These are phyloP conservation scores for Dactylellina haptotyla DNA, from an alignment of 2,329 filamentous ascomycete species.

Conservation along the genomic window DNA sequence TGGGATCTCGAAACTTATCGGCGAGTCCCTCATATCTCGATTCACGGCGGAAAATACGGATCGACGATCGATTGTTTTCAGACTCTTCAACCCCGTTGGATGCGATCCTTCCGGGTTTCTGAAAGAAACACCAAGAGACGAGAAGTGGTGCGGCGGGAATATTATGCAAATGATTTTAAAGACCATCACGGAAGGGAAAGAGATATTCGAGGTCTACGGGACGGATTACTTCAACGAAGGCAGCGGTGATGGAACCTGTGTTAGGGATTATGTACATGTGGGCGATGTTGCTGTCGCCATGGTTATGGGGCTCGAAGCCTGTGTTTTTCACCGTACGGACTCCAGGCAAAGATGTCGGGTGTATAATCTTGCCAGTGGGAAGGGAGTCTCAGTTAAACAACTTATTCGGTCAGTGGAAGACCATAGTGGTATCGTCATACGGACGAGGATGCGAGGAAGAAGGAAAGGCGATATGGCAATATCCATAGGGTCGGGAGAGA, in stretches of 20 bases:
- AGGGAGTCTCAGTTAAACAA: constrained; percentile 64
- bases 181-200: constrained; percentile 62
- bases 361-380: constrained; percentile 65
- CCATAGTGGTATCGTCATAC: constrained; percentile 61
- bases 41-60: constrained; percentile 70
- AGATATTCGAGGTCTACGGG: constrained; percentile 66
- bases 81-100: constrained; percentile 76
- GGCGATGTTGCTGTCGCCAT: constrained; percentile 73
- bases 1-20: constrained; percentile 74
- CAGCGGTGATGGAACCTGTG: constrained; percentile 70
- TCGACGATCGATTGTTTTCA: constrained; percentile 72
- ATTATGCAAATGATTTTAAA: constrained; percentile 73
- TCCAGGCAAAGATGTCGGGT: constrained; percentile 60
- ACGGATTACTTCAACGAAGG: constrained; percentile 70
- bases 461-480: constrained; percentile 63
- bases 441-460: constrained; percentile 60
- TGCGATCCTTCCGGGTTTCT: constrained; percentile 72
- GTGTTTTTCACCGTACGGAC: neutral
- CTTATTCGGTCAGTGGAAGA: constrained; percentile 62
- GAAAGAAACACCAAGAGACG: constrained; percentile 72
- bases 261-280: constrained; percentile 76
- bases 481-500: constrained; percentile 62
- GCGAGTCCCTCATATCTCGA: constrained; percentile 73
- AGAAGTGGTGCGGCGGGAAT: constrained; percentile 67
- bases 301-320: constrained; percentile 67